Percentiles rank a stretch among this genome's conserved stretches.
Conservation (phyloP, 1,284 basidiomycete species). For the Takashimella koratensis region DNA sequence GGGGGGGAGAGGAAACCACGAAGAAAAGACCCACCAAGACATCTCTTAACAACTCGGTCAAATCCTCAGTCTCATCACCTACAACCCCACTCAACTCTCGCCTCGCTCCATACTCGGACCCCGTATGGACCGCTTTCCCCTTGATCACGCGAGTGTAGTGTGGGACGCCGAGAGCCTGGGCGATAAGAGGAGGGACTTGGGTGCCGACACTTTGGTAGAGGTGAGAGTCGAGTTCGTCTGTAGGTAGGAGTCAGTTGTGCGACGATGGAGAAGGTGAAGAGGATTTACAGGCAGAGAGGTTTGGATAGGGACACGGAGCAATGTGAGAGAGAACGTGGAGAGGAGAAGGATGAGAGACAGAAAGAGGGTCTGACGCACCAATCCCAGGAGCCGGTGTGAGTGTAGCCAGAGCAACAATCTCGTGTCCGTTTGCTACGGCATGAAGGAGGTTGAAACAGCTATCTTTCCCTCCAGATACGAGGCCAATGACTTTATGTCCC, state of each 20-base stretch:
- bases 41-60: conserved; percentile 67
- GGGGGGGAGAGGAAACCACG: neutral
- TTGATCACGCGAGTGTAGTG: conserved; percentile 76
- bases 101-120: conserved; percentile 73
- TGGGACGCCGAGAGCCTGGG: conserved; percentile 78
- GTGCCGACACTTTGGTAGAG: conserved; percentile 98
- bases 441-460: conserved; percentile 95
- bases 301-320: too few relatives aligned
- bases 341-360: too few relatives aligned
- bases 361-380: too few relatives aligned
- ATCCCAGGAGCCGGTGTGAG: conserved; percentile 77
- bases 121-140: conserved; percentile 76
- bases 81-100: conserved; percentile 43
- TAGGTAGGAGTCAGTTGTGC: too few relatives aligned
- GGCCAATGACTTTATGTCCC: conserved; percentile 73
- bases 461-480: conserved; percentile 97
- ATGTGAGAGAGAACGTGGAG: too few relatives aligned
- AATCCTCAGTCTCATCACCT: conserved; percentile 96
- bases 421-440: conserved; percentile 79
- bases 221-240: conserved; percentile 98
- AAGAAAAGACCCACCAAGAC: conserved; percentile 63
- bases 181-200: conserved; percentile 84
- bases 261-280: too few relatives aligned
- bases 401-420: conserved; percentile 84
- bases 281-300: too few relatives aligned